phyloP scores from a whole-genome alignment of 2,329 filamentous ascomycete species.

The Penicillium hordei region DNA sequence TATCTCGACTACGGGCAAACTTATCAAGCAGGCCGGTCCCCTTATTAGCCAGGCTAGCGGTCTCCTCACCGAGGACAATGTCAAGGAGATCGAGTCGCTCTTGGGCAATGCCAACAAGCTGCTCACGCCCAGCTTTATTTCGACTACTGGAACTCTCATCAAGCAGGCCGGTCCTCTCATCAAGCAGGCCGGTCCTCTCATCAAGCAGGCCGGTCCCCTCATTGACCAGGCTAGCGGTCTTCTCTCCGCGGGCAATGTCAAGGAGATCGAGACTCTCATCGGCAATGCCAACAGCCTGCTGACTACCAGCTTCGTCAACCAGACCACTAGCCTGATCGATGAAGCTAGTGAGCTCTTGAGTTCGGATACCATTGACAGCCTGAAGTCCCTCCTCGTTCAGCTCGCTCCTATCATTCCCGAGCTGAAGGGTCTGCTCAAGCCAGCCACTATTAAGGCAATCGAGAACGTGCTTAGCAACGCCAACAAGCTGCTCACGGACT shows the following conservation, averaged over 20 bases:
- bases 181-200: slow-evolving; percentile 4
- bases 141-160: slow-evolving; percentile 17
- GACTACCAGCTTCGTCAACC: slow-evolving; percentile 11
- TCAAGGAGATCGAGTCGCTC: slow-evolving; percentile 68
- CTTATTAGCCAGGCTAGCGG: slow-evolving; percentile 1
- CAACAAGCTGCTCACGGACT: slow-evolving; percentile 22
- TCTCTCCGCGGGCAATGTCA: slow-evolving; percentile 58
- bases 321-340: slow-evolving; percentile 18
- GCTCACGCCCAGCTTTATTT: slow-evolving; percentile 12
- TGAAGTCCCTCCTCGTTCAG: slow-evolving; percentile 24
- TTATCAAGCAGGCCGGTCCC: slow-evolving; percentile 17
- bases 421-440: slow-evolving; percentile 22
- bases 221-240: slow-evolving; percentile 4
- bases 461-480: slow-evolving; percentile 20
- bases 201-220: slow-evolving; percentile 15
- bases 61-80: slow-evolving; percentile 53
- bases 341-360: slow-evolving; percentile 18
- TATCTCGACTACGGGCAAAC: slow-evolving; percentile 12
- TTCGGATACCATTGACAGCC: slow-evolving; percentile 11
- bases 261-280: slow-evolving; percentile 63
- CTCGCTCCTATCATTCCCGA: slow-evolving; percentile 20
- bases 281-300: slow-evolving; percentile 17
- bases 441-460: slow-evolving; percentile 21
- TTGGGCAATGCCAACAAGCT: slow-evolving; percentile 17
- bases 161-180: slow-evolving; percentile 13